phyloP scores from a whole-genome alignment of 306 rosid species.

The Dicorynia guianensis region DNA sequence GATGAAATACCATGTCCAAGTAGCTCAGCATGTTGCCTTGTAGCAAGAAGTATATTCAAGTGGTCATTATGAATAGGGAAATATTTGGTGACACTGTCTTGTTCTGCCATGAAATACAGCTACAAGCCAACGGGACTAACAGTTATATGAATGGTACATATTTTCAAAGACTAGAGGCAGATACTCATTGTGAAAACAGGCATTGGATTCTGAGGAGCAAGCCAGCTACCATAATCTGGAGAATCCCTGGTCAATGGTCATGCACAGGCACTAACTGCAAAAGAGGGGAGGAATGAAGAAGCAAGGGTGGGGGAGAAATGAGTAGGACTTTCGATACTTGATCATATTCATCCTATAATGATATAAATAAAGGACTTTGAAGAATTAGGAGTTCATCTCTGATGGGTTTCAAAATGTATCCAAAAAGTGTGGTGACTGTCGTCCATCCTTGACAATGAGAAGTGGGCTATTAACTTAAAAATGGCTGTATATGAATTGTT shows the following conservation, averaged over 20 bases:
- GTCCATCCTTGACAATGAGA: constrained; percentile 6
- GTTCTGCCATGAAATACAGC: no score
- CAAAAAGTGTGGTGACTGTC: constrained; percentile 14
- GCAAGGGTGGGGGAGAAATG: neutral
- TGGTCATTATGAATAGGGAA: no score
- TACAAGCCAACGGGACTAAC: no score
- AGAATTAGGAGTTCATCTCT: neutral
- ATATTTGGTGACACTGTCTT: no score
- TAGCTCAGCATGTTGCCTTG: no score
- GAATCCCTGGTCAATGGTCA: neutral
- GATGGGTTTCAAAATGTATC: neutral
- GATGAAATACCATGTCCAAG: no score
- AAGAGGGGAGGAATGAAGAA: no score
- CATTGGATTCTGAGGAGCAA: no score
- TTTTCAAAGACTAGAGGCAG: no score
- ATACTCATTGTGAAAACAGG: no score
- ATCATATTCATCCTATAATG: constrained; percentile 15
- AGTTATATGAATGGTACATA: no score
- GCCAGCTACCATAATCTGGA: neutral
- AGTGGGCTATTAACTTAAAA: constrained; percentile 26
- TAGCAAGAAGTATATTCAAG: no score
- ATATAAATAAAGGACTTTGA: constrained; percentile 1
- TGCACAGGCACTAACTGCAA: neutral
- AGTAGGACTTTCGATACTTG: neutral
- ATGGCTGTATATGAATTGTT: constrained; percentile 10